Conservation (phyloP, 75 land plant species). For the Cryptomeria japonica region DNA sequence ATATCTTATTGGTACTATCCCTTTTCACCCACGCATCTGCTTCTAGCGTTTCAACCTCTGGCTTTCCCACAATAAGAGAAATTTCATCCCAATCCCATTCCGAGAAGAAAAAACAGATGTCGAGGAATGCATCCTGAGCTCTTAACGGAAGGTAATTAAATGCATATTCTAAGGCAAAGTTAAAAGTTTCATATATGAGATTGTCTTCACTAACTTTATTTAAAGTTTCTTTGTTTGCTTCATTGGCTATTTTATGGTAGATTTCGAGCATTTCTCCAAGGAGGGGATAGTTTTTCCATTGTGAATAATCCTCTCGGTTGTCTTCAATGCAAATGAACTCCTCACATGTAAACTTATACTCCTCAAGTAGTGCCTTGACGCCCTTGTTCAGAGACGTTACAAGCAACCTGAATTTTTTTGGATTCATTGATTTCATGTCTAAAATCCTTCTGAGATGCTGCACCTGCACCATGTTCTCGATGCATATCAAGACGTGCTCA, state of each 20-base stretch:
- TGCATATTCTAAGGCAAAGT: no score
- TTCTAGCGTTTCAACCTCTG: background rate
- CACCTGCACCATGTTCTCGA: background rate
- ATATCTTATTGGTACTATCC: background rate
- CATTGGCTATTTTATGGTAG: no score
- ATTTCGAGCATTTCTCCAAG: no score
- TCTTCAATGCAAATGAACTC: no score
- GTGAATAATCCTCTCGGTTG: no score
- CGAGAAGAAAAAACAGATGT: background rate
- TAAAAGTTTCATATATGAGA: no score
- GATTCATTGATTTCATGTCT: background rate
- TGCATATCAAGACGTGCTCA: background rate
- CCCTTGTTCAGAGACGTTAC: background rate
- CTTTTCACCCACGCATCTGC: background rate
- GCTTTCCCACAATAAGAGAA: background rate
- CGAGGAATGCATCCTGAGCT: background rate
- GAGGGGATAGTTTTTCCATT: no score
- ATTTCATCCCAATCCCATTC: background rate
- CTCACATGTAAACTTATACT: background rate
- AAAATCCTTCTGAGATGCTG: background rate
- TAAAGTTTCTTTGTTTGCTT: no score
- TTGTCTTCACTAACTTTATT: no score
- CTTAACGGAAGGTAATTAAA: no score
- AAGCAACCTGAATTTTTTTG: background rate
- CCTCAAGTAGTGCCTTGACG: background rate